phyloP scores from a whole-genome alignment of 2,329 filamentous ascomycete species.

The Alternaria atra region DNA sequence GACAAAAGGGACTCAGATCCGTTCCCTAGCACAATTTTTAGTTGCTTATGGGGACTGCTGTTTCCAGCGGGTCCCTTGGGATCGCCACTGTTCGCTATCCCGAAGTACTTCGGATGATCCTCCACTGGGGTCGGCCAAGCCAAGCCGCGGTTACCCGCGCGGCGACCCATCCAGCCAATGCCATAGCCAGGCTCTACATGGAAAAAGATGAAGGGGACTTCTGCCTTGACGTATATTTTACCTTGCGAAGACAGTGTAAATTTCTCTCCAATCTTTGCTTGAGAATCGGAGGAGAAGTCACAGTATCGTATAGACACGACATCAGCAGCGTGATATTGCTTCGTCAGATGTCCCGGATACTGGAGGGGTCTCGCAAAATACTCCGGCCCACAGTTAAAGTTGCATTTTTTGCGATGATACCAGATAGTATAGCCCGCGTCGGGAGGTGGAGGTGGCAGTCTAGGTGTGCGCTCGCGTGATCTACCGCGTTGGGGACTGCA shows the following conservation, averaged over 20 bases:
- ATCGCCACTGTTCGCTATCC: background rate
- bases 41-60: background rate
- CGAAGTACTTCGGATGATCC: background rate
- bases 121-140: background rate
- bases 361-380: background rate
- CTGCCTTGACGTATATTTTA: background rate
- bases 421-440: background rate
- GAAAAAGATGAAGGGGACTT: background rate
- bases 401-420: background rate
- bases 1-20: background rate
- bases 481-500: background rate
- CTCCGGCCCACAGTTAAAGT: background rate
- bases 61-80: background rate
- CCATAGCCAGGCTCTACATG: conserved; percentile 8
- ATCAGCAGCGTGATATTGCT: background rate
- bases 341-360: background rate
- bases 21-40: background rate
- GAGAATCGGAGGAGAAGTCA: background rate
- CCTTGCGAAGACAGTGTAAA: background rate
- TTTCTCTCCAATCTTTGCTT: background rate
- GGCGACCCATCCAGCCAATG: background rate
- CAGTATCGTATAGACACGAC: background rate
- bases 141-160: background rate
- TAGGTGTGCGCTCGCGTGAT: background rate
- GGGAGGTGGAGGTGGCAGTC: background rate